These are phyloP conservation scores for Sporothrix pallida DNA, from an alignment of 2,329 filamentous ascomycete species.

Conservation along the genomic window DNA sequence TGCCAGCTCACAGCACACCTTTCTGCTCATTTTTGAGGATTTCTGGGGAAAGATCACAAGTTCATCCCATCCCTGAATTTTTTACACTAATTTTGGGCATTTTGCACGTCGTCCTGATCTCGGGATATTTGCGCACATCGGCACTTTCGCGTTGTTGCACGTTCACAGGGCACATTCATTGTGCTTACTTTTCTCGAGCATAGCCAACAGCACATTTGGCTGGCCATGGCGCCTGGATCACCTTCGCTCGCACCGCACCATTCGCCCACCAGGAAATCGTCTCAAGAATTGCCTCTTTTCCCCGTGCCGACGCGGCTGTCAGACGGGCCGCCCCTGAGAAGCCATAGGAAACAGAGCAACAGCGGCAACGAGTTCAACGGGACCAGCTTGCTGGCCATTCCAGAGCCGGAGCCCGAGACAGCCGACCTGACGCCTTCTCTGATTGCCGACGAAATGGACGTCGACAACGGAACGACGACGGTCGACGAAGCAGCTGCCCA, in stretches of 20 bases:
- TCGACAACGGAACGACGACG: constrained; percentile 33
- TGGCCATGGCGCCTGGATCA: constrained; percentile 32
- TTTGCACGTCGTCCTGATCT: background rate
- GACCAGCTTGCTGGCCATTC: constrained; percentile 14
- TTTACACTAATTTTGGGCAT: background rate
- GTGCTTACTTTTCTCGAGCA: background rate
- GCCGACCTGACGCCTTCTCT: constrained; percentile 22
- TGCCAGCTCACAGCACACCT: background rate
- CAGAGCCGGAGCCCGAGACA: constrained; percentile 8
- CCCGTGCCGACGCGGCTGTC: constrained; percentile 11
- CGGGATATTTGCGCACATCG: background rate
- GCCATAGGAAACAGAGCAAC: background rate
- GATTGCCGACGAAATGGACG: constrained; percentile 36
- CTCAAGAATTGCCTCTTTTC: constrained; percentile 34
- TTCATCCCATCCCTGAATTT: background rate
- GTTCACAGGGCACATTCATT: background rate
- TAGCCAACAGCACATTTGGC: background rate
- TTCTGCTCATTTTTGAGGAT: background rate
- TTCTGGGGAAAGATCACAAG: background rate
- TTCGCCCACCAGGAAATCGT: constrained; percentile 35
- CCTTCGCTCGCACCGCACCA: constrained; percentile 6
- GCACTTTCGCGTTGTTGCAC: background rate
- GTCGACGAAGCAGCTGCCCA: background rate
- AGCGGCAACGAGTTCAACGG: constrained; percentile 2
- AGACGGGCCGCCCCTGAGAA: constrained; percentile 3